Conservation (phyloP, 2,329 filamentous ascomycete genomes). For the Xylariales sp. region DNA sequence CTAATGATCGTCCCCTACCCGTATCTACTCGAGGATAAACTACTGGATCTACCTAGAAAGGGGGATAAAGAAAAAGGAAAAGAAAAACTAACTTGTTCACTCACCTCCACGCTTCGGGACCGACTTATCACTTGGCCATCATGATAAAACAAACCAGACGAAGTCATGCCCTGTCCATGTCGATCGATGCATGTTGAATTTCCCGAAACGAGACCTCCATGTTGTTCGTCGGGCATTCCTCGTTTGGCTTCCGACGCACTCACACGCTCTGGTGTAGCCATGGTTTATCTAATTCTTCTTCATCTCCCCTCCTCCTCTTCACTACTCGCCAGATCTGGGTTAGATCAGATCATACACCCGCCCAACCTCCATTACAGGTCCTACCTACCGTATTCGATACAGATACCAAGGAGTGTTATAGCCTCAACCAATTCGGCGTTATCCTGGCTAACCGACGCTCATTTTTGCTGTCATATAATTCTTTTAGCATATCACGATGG, state of each 20-base stretch:
- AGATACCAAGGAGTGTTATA: conserved; percentile 5
- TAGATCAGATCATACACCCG: background rate
- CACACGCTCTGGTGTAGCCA: conserved; percentile 15
- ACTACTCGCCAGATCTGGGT: conserved; percentile 21
- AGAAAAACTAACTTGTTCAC: too few relatives aligned
- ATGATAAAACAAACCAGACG: background rate
- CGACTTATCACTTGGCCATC: conserved; percentile 11
- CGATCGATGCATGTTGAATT: conserved; percentile 29
- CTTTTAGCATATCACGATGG: background rate
- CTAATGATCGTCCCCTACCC: too few relatives aligned
- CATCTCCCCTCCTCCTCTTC: background rate
- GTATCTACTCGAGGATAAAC: too few relatives aligned
- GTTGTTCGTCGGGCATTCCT: conserved; percentile 30
- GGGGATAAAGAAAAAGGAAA: too few relatives aligned
- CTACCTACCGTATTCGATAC: background rate
- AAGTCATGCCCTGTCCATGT: conserved; percentile 12
- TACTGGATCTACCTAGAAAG: too few relatives aligned
- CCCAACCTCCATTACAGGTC: background rate
- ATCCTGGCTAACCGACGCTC: background rate
- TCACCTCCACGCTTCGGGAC: background rate
- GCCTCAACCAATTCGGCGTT: conserved; percentile 2
- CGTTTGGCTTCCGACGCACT: conserved; percentile 35
- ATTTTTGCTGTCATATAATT: background rate
- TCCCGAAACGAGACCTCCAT: conserved; percentile 22
- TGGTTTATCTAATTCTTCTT: conserved; percentile 7